Base-by-base conservation (phyloP, 139 green algal species). In the Dunaliella primolecta region DNA sequence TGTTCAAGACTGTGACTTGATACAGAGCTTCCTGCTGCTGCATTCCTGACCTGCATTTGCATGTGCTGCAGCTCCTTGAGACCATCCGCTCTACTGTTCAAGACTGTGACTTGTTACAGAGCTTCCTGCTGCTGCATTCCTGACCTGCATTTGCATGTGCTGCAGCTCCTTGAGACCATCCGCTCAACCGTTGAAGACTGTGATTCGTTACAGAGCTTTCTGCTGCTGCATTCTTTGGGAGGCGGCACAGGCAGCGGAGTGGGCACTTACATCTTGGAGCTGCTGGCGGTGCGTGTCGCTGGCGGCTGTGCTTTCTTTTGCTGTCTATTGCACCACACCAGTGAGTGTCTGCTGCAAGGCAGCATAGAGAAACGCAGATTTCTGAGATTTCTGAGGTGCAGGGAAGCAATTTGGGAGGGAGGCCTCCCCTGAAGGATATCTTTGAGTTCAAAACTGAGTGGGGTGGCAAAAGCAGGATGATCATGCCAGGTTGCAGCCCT, bases 211-310 rank as follows among this genome's bases (percentile, higher is more conserved):
- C 88, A 95, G 87, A 87, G 81, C 80, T 92, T 92, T 81, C 80
- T 95, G 86, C 64, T 97, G 89, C 89, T 95, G 76, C 94, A 97
- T 87, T 95, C 91, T 0, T 88, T 98, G 57, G 94, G 94, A 0
- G 94, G 94, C 0, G 94, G 94, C n/a, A 97, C 94, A 0, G 94
- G 94, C 86, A 94, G 89, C 56, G 94, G 93, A 36, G 87, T 97
- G 72, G 94, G 94, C n/a, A 93, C 89, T 25, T 94, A 96, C 86
- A 91, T 96, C 36, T 85, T 96, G 32, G 88, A 89, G 35, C 79
- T 93, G 85, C 89, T 97, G 38, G 84, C 92, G 91, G 93, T 95
- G 70, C 46, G 87, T 37, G 24, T 31, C 37, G 34, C 7, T 21
- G 38, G 27, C 38, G 38, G n/a, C n/a, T n/a, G n/a, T n/a, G n/a